Conservation (phyloP, 192 early-diverging fungal genomes). For the Diversispora eburnea region DNA sequence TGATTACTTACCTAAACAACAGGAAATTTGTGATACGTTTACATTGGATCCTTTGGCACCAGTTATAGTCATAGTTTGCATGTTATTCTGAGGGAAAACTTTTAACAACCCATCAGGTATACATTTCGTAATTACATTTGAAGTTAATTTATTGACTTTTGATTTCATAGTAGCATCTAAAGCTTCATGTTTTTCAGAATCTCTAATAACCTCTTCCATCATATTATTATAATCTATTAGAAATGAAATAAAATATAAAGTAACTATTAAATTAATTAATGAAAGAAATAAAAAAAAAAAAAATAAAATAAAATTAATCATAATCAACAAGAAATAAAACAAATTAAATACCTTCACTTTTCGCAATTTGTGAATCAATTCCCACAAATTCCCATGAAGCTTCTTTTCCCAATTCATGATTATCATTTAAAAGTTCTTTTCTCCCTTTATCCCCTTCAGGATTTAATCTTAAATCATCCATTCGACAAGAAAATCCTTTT, state of each 20-base stretch:
- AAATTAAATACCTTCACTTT: background rate
- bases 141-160: conserved; percentile 77
- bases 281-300: background rate
- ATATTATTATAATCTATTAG: conserved; percentile 58
- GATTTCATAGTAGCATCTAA: conserved; percentile 87
- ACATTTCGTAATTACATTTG: conserved; percentile 70
- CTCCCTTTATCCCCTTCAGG: conserved; percentile 74
- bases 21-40: conserved; percentile 97
- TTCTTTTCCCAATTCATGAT: conserved; percentile 61
- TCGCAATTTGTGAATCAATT: conserved; percentile 38
- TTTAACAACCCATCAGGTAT: conserved; percentile 70
- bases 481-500: conserved; percentile 92
- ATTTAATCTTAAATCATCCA: conserved; percentile 95
- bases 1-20: conserved; percentile 62
- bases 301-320: background rate
- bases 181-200: conserved; percentile 79
- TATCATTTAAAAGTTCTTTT: conserved; percentile 64
- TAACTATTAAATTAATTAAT: background rate
- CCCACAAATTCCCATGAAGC: conserved; percentile 75
- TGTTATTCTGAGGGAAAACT: conserved; percentile 93
- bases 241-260: background rate
- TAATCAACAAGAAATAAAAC: background rate
- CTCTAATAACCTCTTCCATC: conserved; percentile 84
- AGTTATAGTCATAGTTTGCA: conserved; percentile 98
- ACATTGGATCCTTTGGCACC: conserved; percentile 97